These are phyloP conservation scores for Cucurbita pepo DNA, from an alignment of 306 rosid species.

Conservation along the genomic window DNA sequence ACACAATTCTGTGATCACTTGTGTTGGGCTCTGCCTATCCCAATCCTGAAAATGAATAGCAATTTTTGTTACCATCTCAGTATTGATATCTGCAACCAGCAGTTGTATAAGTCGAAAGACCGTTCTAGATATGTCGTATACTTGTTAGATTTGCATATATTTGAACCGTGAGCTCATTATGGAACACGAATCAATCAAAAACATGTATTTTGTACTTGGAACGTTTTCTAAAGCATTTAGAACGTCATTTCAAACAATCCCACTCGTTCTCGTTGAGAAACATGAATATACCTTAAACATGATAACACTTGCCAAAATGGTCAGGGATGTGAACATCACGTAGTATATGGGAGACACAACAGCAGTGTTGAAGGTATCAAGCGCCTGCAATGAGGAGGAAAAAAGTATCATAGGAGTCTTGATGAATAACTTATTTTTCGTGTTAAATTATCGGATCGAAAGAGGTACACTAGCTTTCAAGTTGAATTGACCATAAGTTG, in stretches of 20 bases:
- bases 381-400: constrained; percentile 46
- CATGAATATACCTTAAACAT: constrained; percentile 72
- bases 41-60: constrained; percentile 58
- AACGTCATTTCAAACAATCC: neutral
- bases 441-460: neutral
- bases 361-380: constrained; percentile 94
- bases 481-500: neutral
- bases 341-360: constrained; percentile 98
- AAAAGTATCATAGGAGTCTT: neutral
- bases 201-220: neutral
- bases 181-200: neutral
- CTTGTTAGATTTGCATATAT: neutral
- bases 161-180: neutral
- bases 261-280: neutral
- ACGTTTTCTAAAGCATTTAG: neutral
- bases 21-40: constrained; percentile 98
- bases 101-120: neutral
- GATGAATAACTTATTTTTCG: neutral
- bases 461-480: neutral
- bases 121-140: neutral
- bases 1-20: constrained; percentile 83
- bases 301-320: constrained; percentile 91
- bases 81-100: neutral
- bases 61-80: neutral
- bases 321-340: constrained; percentile 86